phyloP scores from a whole-genome alignment of 768 basidiomycete genomes.

The Tulasnella sp. region DNA sequence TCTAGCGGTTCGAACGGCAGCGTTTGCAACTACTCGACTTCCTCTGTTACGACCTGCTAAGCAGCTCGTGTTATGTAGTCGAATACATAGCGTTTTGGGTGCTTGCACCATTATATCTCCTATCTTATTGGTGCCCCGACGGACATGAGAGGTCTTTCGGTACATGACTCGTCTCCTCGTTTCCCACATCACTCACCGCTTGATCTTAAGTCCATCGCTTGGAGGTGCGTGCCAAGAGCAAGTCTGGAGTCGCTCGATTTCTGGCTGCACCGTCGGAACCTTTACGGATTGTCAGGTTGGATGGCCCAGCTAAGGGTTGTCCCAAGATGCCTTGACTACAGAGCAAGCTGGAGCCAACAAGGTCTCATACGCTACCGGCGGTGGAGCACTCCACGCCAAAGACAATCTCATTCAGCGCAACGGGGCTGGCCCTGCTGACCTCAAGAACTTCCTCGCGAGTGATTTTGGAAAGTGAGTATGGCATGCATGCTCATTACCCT shows the following conservation, averaged over 20 bases:
- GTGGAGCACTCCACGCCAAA: too few species aligned
- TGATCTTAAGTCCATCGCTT: not conserved
- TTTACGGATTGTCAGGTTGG: not conserved
- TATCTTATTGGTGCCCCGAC: not conserved
- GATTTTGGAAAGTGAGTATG: too few species aligned
- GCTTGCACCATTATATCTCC: not conserved
- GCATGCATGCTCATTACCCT: too few species aligned
- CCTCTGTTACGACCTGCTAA: too few species aligned
- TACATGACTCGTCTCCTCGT: not conserved
- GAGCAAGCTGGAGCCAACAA: too few species aligned
- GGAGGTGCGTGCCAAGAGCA: not conserved
- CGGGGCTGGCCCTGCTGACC: too few species aligned
- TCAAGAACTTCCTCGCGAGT: too few species aligned
- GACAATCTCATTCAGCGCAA: too few species aligned
- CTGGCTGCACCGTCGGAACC: not conserved
- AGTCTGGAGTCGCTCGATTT: not conserved
- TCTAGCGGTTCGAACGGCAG: too few species aligned
- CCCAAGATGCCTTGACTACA: not conserved
- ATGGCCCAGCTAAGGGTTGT: not conserved
- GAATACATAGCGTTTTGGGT: not conserved
- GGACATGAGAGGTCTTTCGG: not conserved
- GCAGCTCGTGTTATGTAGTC: not conserved
- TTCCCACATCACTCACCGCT: not conserved
- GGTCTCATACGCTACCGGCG: too few species aligned
- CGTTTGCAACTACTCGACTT: too few species aligned